phyloP scores from a whole-genome alignment of 2,329 filamentous ascomycete genomes.

The Dactylellina drechsleri region DNA sequence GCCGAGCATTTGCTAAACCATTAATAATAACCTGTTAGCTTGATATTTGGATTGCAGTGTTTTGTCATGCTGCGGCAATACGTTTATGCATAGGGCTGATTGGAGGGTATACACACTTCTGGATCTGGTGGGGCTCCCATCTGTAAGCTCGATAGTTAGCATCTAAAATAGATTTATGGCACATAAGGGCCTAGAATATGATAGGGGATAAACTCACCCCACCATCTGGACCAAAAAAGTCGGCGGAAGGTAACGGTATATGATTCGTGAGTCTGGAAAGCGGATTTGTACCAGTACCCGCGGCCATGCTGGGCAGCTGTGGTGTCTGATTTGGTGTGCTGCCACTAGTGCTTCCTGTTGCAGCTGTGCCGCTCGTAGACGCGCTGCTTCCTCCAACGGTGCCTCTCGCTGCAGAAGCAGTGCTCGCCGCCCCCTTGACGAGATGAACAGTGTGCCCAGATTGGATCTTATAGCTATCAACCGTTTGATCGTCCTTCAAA shows the following conservation, averaged over 20 bases:
- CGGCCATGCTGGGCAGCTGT: conserved; percentile 79
- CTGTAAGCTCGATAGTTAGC: conserved; percentile 63
- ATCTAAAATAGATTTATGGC: conserved; percentile 20
- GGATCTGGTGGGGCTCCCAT: conserved; percentile 88
- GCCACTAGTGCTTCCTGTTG: conserved; percentile 17
- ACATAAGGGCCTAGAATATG: too few relatives aligned
- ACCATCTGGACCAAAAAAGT: conserved; percentile 92
- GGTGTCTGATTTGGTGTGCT: conserved; percentile 61
- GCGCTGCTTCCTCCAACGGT: conserved; percentile 57
- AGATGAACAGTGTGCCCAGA: conserved; percentile 94
- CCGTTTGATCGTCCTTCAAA: conserved; percentile 89
- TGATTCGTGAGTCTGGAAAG: conserved; percentile 93
- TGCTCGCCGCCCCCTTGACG: conserved; percentile 95
- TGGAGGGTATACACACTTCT: conserved; percentile 64
- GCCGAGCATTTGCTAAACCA: conserved; percentile 71
- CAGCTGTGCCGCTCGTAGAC: conserved; percentile 54
- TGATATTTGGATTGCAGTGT: too few relatives aligned
- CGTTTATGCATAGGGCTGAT: background rate
- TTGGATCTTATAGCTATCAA: conserved; percentile 93
- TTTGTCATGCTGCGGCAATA: conserved; percentile 10
- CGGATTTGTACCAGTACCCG: conserved; percentile 86
- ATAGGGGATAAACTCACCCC: conserved; percentile 73
- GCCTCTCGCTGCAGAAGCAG: conserved; percentile 69
- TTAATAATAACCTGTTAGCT: conserved; percentile 1
- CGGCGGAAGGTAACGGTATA: conserved; percentile 83